Evolutionary conservation across 768 basidiomycete genomes (phyloP), one percentile per base, ranked within the genome.

Genomic region (Collybiopsis confluens): DNA sequence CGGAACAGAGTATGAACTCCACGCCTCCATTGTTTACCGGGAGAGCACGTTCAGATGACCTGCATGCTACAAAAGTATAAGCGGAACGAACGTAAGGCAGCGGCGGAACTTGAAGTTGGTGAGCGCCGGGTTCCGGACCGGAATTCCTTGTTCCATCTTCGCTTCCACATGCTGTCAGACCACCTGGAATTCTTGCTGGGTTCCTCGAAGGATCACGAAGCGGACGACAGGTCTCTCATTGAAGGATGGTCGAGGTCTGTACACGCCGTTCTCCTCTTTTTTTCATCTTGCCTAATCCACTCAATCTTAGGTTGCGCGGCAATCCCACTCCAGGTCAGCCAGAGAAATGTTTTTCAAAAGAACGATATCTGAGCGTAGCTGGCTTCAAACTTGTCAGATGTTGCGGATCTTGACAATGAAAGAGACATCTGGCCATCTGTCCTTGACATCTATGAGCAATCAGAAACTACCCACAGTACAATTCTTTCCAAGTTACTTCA

Each of bases 161-260:
- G 4, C 36, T 43, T 44, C 35, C 37, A 61, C 54, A 56, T 18
- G 26, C 28, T 51, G 4, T 38, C 38, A 30, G 52, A 45, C n/a
- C 68, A 71, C 56, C 61, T 71, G 35, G 62, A 69, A 52, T 63
- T 61, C 46, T 63, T 71, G 6, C 54, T 69, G 30, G 64, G 65
- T 1, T 58, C 59, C 8, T 58, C 66, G 3, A 61, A 63, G 23
- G 64, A 67, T 18, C 36, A 57, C 41, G 45, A 58, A 45, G 55
- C 54, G 27, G 59, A 57, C 33, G 67, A 70, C 33, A 58, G 54
- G 53, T 64, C 58, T 43, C 47, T 60, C 13, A 47, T 68, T 8
- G 61, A 68, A 41, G 65, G 65, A 51, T 70, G 69, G 70, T 57
- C 62, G 57, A 62, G 60, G 70, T 71, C 26, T 46, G 16, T 44